Evolutionary conservation across 768 basidiomycete genomes (phyloP), one percentile per base, ranked within the genome.

Genomic region (Suillus spraguei): DNA sequence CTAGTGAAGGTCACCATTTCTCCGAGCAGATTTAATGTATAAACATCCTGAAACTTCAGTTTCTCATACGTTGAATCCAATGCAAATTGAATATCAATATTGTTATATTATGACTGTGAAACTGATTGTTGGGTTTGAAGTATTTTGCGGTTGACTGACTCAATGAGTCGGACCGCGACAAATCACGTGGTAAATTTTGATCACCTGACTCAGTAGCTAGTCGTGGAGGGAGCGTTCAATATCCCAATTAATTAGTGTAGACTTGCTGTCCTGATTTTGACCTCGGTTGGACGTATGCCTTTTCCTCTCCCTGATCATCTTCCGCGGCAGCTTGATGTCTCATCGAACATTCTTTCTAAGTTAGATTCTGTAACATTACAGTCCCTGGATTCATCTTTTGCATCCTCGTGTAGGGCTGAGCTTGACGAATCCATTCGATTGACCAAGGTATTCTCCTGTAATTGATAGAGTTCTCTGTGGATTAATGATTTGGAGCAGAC

Each of bases 291-390:
- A 41, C 56, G 11, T 32, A 93, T 94, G 92, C 87, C 91, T 50
- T 92, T 92, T 75, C 85, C 87, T 58, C 68, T 90, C 64, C 91
- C 90, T 65, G 75, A 84, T 17, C 90, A 93, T 74, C 80, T 91
- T 36, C 90, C 91, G n/a, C 83, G 87, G 56, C 84, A 84, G 71
- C 79, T 83, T 66, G 90, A 94, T 73, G 82, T 89, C 8, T 89
- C 91, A 28, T 90, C 92, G 0, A 80, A 81, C 64, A 85, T 94
- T 46, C 81, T 95, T 52, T 82, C 84, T 54, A 89, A 87, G 72
- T 80, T 94, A 36, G 89, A 91, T 65, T 81, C 85, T 35, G 84
- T 86, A 11, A 83, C 85, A 9, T 76, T 77, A 65, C 78, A 85
- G 66, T 79, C 87, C 1, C 73, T 94, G 41, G 87, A 81, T 67